These are phyloP conservation scores for Paragyromitra xinjiangensis DNA, from an alignment of 495 filamentous ascomycete genomes.

Conservation along the genomic window DNA sequence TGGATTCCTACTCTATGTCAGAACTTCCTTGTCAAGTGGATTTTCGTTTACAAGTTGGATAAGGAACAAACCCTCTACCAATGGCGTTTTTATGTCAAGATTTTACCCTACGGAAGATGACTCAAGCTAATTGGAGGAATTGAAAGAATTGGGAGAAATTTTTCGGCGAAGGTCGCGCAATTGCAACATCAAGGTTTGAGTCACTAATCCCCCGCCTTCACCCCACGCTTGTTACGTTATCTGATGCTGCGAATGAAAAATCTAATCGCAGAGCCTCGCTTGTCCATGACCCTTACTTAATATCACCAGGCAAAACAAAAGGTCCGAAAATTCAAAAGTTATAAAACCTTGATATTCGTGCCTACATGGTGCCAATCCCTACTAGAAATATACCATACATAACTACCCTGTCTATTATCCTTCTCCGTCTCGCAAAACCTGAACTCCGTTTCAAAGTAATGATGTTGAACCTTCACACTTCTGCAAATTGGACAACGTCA, in stretches of 20 bases:
- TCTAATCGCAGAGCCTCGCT: slow-evolving; percentile 39
- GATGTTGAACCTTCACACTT: slow-evolving; percentile 13
- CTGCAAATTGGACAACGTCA: slow-evolving; percentile 1
- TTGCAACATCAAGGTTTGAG: slow-evolving; percentile 21
- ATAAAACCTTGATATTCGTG: slow-evolving; percentile 22
- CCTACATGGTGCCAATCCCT: not conserved
- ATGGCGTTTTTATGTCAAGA: not conserved
- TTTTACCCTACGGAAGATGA: not conserved
- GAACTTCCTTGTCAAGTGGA: not conserved
- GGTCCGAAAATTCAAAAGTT: not conserved
- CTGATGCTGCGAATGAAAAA: slow-evolving; percentile 24
- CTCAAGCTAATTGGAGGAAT: slow-evolving; percentile 14
- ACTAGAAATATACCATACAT: slow-evolving; percentile 18
- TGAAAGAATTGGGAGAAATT: slow-evolving; percentile 6
- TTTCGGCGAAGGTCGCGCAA: slow-evolving; percentile 9
- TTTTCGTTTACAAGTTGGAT: slow-evolving; percentile 9
- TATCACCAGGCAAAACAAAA: too few relatives aligned
- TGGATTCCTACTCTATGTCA: not conserved
- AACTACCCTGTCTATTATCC: not conserved
- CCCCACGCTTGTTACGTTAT: slow-evolving; percentile 44
- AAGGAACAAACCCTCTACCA: slow-evolving; percentile 16
- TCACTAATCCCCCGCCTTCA: slow-evolving; percentile 40
- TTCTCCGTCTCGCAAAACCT: not conserved
- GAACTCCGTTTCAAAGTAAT: slow-evolving; percentile 16
- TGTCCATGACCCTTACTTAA: not conserved